These are phyloP conservation scores for Thermothelomyces thermophilus DNA, from an alignment of 2,329 filamentous ascomycete genomes.

Conservation along the genomic window DNA sequence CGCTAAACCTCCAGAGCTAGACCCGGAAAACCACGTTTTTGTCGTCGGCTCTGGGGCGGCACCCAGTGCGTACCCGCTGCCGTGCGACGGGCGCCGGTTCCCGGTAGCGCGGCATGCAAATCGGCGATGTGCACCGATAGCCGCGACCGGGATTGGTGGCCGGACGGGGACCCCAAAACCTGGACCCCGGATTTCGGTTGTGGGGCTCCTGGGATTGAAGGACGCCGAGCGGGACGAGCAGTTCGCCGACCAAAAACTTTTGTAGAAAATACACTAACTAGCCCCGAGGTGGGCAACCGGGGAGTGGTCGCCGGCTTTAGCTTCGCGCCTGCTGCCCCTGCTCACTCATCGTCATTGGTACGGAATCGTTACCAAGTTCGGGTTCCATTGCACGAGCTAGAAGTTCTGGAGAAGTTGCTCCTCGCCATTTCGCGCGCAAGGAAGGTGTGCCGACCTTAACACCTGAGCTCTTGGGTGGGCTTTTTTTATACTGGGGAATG, in stretches of 20 bases:
- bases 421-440: too few species aligned
- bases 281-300: neutral
- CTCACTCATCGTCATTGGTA: too few species aligned
- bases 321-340: too few species aligned
- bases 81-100: neutral
- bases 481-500: too few species aligned
- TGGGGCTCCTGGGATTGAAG: neutral
- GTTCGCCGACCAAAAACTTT: constrained; percentile 11
- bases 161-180: neutral
- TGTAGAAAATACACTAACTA: neutral
- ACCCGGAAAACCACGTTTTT: neutral
- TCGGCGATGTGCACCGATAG: constrained; percentile 6
- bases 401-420: too few species aligned
- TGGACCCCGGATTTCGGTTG: neutral
- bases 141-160: constrained; percentile 4
- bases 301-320: too few species aligned
- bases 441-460: too few species aligned
- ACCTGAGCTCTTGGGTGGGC: too few species aligned
- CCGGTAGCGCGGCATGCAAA: neutral
- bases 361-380: too few species aligned
- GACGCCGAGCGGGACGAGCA: constrained; percentile 3
- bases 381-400: too few species aligned
- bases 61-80: neutral
- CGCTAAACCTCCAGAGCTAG: too few species aligned
- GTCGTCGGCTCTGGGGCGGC: neutral